These are phyloP conservation scores for Flagelloscypha sp. DNA, from an alignment of 768 basidiomycete species.

Conservation along the genomic window DNA sequence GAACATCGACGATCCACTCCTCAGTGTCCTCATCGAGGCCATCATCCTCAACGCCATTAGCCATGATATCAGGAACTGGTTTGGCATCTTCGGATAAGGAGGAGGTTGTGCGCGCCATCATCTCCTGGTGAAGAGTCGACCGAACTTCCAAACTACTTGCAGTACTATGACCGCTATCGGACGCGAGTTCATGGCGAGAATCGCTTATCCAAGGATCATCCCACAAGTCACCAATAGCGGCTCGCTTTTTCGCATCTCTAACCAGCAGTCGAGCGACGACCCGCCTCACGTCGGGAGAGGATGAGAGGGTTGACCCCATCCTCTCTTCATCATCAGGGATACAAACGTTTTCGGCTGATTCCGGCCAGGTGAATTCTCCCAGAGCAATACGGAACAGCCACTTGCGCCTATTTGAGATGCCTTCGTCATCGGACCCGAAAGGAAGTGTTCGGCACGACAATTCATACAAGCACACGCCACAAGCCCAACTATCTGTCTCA, in stretches of 20 bases:
- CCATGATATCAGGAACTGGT: too few species aligned
- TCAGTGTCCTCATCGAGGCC: too few species aligned
- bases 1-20: slow-evolving; percentile 6
- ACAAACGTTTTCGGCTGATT: slow-evolving; percentile 6
- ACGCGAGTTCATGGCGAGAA: too few species aligned
- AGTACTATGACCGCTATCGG: too few species aligned
- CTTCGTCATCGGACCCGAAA: slow-evolving; percentile 48
- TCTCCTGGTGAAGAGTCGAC: too few species aligned
- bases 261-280: slow-evolving; percentile 60
- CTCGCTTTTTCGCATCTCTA: slow-evolving; percentile 59
- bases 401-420: slow-evolving; percentile 32
- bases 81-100: too few species aligned
- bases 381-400: slow-evolving; percentile 76
- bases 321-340: slow-evolving; percentile 21
- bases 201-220: slow-evolving; percentile 33
- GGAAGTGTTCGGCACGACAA: slow-evolving; percentile 64
- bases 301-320: slow-evolving; percentile 27
- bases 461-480: slow-evolving; percentile 81
- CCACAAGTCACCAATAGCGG: slow-evolving; percentile 57
- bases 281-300: slow-evolving; percentile 37
- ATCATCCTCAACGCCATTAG: too few species aligned
- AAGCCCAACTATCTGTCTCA: slow-evolving; percentile 84
- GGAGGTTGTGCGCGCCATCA: too few species aligned
- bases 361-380: slow-evolving; percentile 73
- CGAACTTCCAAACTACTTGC: too few species aligned